phyloP scores from a whole-genome alignment of 2,329 filamentous ascomycete genomes.

The Fusarium subglutinans region DNA sequence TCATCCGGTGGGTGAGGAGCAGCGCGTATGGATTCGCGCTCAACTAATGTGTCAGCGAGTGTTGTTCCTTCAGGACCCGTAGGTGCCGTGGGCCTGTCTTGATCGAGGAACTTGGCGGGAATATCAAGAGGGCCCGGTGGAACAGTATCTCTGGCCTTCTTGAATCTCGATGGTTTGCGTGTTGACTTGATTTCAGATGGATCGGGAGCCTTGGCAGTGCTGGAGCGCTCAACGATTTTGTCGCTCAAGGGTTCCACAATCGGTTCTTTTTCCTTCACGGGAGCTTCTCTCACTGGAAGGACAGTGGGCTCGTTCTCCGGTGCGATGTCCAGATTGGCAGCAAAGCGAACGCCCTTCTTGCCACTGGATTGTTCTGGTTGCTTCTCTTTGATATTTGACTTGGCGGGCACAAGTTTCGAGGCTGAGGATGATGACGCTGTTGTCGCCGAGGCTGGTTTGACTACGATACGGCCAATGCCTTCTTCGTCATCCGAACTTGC shows the following conservation, averaged over 20 bases:
- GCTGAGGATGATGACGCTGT: slow-evolving; percentile 20
- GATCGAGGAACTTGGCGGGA: slow-evolving; percentile 52
- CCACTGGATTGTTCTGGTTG: slow-evolving; percentile 31
- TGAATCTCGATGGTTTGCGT: slow-evolving; percentile 62
- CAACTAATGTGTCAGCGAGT: slow-evolving; percentile 68
- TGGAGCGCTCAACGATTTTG: slow-evolving; percentile 60
- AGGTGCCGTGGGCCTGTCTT: slow-evolving; percentile 52
- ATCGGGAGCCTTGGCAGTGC: slow-evolving; percentile 37
- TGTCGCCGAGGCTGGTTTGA: slow-evolving; percentile 48
- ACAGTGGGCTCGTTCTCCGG: slow-evolving; percentile 43
- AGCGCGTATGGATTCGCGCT: slow-evolving; percentile 55
- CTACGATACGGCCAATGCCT: slow-evolving; percentile 65
- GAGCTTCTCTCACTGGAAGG: slow-evolving; percentile 19
- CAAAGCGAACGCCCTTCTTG: slow-evolving; percentile 85
- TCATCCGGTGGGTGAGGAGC: slow-evolving; percentile 63
- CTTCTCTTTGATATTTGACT: slow-evolving; percentile 48
- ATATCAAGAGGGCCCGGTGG: slow-evolving; percentile 57
- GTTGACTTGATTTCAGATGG: slow-evolving; percentile 49
- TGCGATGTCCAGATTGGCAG: slow-evolving; percentile 77
- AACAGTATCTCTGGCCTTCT: slow-evolving; percentile 50
- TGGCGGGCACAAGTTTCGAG: slow-evolving; percentile 41
- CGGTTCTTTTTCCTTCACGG: slow-evolving; percentile 41
- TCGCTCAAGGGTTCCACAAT: slow-evolving; percentile 62
- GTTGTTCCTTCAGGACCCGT: slow-evolving; percentile 63
- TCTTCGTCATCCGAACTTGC: slow-evolving; percentile 52